Evolutionary conservation across 352 stramenopile species (phyloP).

Genomic region (Pythium grandisporangium): DNA sequence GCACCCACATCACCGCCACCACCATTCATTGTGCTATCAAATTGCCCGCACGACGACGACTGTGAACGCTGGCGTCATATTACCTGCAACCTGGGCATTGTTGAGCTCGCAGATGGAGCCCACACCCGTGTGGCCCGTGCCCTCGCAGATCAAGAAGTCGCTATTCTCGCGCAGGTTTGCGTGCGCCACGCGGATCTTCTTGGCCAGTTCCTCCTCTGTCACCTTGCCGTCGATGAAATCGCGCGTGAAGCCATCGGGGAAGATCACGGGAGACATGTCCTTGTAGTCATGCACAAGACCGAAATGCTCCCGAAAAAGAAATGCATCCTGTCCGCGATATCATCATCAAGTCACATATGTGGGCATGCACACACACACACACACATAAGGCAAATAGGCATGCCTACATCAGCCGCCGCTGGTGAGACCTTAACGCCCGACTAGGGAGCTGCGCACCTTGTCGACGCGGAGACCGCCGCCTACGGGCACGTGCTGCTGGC

Average conservation of each 20-base stretch:
- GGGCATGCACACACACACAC: neutral
- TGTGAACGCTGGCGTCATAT: neutral
- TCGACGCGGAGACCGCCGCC: slow-evolving; percentile 79
- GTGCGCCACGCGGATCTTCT: slow-evolving; percentile 77
- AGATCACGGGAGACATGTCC: slow-evolving; percentile 97
- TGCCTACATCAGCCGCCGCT: no score
- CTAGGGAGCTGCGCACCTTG: slow-evolving; percentile 39
- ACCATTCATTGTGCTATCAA: no score
- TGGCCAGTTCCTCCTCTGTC: slow-evolving; percentile 69
- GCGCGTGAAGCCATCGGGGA: slow-evolving; percentile 94
- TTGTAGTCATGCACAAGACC: slow-evolving; percentile 93
- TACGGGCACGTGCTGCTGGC: slow-evolving; percentile 89
- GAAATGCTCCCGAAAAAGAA: slow-evolving; percentile 96
- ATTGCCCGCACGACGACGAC: neutral
- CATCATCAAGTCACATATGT: neutral
- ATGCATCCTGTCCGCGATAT: slow-evolving; percentile 69
- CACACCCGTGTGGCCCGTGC: slow-evolving; percentile 89
- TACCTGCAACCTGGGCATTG: slow-evolving; percentile 85
- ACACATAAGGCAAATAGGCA: neutral
- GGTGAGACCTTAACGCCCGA: no score
- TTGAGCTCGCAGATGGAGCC: slow-evolving; percentile 88
- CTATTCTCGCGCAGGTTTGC: slow-evolving; percentile 68
- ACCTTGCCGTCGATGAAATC: slow-evolving; percentile 95
- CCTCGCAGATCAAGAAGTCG: slow-evolving; percentile 94
- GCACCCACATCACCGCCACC: no score